Conservation (phyloP, 83 land plant species). For the Thuja plicata region DNA sequence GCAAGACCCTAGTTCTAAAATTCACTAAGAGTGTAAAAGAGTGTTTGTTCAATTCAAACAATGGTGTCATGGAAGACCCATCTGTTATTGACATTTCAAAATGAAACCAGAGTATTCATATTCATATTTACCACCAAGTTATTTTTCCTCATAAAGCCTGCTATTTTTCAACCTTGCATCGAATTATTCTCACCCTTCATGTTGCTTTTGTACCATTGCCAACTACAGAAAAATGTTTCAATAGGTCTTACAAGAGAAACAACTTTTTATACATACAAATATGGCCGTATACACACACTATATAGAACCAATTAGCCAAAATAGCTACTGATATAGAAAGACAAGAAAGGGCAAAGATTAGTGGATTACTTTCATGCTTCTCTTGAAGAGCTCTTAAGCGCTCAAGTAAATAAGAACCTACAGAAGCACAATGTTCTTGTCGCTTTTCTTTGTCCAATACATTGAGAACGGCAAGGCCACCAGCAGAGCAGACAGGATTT, state of each 20-base stretch:
- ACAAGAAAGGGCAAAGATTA: neutral
- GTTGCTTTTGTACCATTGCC: neutral
- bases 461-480: conserved; percentile 81
- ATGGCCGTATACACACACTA: neutral
- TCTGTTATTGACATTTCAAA: neutral
- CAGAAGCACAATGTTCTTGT: conserved; percentile 79
- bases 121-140: neutral
- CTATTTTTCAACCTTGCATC: neutral
- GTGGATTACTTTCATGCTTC: conserved; percentile 68
- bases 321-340: neutral
- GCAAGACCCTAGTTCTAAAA: neutral
- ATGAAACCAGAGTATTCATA: neutral
- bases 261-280: neutral
- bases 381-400: conserved; percentile 74
- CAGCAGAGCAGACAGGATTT: conserved; percentile 95
- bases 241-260: neutral
- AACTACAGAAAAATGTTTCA: neutral
- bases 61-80: neutral
- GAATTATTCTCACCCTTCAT: neutral
- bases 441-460: conserved; percentile 86
- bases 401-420: conserved; percentile 77
- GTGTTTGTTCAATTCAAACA: neutral
- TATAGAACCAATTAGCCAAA: neutral
- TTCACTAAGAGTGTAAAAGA: neutral
- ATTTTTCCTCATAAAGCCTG: neutral